phyloP scores from a whole-genome alignment of 176 grass and related monocot genomes.

The Puya raimondii region DNA sequence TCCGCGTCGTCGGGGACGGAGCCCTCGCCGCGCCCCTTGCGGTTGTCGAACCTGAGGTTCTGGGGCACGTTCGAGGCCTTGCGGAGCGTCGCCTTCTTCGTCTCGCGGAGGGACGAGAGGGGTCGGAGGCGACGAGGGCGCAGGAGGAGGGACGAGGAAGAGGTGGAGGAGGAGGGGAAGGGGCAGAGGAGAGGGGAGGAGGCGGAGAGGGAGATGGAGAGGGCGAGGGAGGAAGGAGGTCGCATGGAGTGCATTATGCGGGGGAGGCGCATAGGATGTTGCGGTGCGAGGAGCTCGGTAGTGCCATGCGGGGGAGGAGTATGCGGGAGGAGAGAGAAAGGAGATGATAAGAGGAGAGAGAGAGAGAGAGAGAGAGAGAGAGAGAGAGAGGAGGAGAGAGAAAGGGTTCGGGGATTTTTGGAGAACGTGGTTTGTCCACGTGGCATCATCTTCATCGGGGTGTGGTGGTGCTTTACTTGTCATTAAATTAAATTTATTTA shows the following conservation, averaged over 20 bases:
- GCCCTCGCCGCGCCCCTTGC: conserved; percentile 16
- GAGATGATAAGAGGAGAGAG: not conserved
- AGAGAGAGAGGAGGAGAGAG: not conserved
- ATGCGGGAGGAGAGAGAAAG: conserved; percentile 21
- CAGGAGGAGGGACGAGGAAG: not conserved
- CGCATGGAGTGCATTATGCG: conserved; percentile 33
- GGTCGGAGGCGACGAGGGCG: conserved; percentile 30
- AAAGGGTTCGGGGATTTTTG: not conserved
- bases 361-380: not conserved
- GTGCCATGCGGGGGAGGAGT: conserved; percentile 2
- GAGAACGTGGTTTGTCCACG: conserved; percentile 19
- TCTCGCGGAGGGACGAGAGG: conserved; percentile 63
- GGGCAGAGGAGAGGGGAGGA: conserved; percentile 20
- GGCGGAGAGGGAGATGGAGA: conserved; percentile 19
- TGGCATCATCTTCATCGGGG: conserved; percentile 18
- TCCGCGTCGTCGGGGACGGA: conserved; percentile 6
- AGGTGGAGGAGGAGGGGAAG: not conserved
- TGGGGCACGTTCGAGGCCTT: conserved; percentile 67
- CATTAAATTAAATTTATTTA: too few species aligned
- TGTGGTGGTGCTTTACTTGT: conserved; percentile 3
- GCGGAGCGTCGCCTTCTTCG: conserved; percentile 64
- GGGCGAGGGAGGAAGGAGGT: conserved; percentile 40
- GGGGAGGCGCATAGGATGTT: conserved; percentile 8
- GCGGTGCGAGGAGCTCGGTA: conserved; percentile 23
- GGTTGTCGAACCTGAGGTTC: conserved; percentile 49